Evolutionary conservation across 352 stramenopile genomes (phyloP).

Genomic region (Pythium grandisporangium): DNA sequence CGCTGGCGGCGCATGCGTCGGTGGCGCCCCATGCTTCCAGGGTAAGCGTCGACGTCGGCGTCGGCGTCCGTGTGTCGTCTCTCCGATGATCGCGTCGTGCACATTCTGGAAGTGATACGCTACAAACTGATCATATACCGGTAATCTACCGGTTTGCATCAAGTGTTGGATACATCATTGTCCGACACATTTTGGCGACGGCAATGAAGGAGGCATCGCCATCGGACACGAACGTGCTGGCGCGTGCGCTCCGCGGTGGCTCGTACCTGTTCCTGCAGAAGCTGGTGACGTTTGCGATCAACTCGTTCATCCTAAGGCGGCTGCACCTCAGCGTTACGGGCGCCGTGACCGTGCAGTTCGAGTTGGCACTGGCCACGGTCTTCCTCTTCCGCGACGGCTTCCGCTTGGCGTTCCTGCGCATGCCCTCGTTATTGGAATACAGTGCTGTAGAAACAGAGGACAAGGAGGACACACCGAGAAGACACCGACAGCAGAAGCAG

Average conservation of each 20-base stretch:
- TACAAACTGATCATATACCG: too few species aligned
- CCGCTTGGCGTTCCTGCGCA: slow-evolving; percentile 76
- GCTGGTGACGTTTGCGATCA: slow-evolving; percentile 78
- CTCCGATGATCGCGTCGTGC: too few species aligned
- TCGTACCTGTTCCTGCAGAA: slow-evolving; percentile 81
- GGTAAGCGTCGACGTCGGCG: too few species aligned
- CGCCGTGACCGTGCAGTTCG: slow-evolving; percentile 76
- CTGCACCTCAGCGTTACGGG: slow-evolving; percentile 73
- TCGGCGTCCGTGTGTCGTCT: too few species aligned
- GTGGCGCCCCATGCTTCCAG: too few species aligned
- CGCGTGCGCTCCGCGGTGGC: slow-evolving; percentile 41
- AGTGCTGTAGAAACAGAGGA: slow-evolving; percentile 3
- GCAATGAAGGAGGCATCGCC: neutral
- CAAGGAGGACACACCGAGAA: too few species aligned
- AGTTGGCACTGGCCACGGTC: slow-evolving; percentile 85
- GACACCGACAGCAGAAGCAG: too few species aligned
- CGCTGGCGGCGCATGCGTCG: too few species aligned
- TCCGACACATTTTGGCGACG: too few species aligned
- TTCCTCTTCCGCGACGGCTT: slow-evolving; percentile 89
- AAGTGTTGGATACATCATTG: too few species aligned
- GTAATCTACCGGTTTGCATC: too few species aligned
- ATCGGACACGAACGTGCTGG: slow-evolving; percentile 20
- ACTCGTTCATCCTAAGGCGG: slow-evolving; percentile 68
- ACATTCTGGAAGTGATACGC: too few species aligned
- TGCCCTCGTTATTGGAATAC: slow-evolving; percentile 45